Evolutionary conservation across 2,329 filamentous ascomycete species (phyloP), one percentile per base, ranked within the genome.

Genomic region (Exutisphaerella laricina): DNA sequence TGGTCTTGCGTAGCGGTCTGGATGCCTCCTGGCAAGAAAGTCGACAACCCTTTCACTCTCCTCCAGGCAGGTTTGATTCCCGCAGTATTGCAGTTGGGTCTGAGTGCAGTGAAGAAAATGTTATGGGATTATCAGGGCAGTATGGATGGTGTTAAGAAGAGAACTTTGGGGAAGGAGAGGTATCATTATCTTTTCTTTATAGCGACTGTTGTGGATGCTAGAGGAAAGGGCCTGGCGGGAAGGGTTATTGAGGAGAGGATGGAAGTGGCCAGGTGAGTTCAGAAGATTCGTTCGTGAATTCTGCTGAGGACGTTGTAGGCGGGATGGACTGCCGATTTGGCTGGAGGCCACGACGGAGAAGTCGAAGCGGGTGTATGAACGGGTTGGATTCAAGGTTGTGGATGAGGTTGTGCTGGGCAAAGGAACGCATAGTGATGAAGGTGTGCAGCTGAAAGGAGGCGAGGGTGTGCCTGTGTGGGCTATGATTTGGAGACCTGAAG

Each of bases 141-240:
- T 14, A 39, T 41, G 1, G 53, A 55, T 10, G 37, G n/a, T 5
- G 23, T 48, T 2, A 55, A 56, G 48, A 41, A 42, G 14, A 41
- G 34, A 17, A 39, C 41, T 4, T 31, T 58, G 22, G 48, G 44
- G n/a, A 37, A 43, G 8, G 40, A 43, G 25, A 18, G 22, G 14
- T 59, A 48, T 38, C 53, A 49, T 17, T 58, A 60, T 43, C 34
- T 60, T 25, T 59, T 56, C 39, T 55, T 56, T 26, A 43, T 59
- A n/a, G 56, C 48, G 6, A 60, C 56, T 8, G 32, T 39, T 9
- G 38, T 42, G 10, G 38, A 43, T 12, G 36, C 31, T 18, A 39
- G 54, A 17, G 57, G 56, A 13, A 26, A 46, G n/a, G 57, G 57
- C 0, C 32, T 58, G 16, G 55, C 50, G 4, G 48, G 39, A 8